Evolutionary conservation across 805 yeast genomes (phyloP), one percentile per base, ranked within the genome.

Genomic region (Pichia rugopelliculosa): DNA sequence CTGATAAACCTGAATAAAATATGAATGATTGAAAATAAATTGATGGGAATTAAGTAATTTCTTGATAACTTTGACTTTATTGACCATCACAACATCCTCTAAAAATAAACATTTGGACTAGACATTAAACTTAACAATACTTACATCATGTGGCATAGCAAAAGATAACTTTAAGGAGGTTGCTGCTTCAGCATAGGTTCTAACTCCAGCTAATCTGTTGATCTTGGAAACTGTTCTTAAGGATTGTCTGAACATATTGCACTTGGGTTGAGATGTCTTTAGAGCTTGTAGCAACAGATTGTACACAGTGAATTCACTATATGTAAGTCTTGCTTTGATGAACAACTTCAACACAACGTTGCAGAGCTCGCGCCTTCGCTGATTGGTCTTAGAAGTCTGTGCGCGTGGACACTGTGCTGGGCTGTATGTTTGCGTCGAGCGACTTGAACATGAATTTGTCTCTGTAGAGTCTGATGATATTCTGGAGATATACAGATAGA

Each of bases 181-280:
- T 53, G 84, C 68, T 56, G 85, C 95, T 59, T 91, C 95, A 60
- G 99, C 99, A 69, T 90, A 91, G 53, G 84, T 75, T 81, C 96
- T 84, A 70, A 77, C 82, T 58, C 78, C 79, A 52, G 75, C 74
- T 53, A 66, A 56, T 66, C 78, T 70, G 58, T 80, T 71, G 59
- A 73, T 77, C 72, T 77, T 77, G 57, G 82, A 71, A 59, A 74
- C 74, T 63, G 76, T 72, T 72, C 83, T 81, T 58, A 78, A 64
- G 53, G 82, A 69, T 68, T 76, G 79, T 77, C 82, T 78, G 67
- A 79, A 79, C 84, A 79, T 79, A 37, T 41, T 42, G 40, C 39
- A n/a, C 10, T 34, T 39, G 43, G 30, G 5, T n/a, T 4, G 27
- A 10, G 21, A 36, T 21, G 25, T 11, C 25, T 15, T 11, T 11